A percentile compares a stretch with the other conserved stretches of the same genome.
These are phyloP conservation scores for Metarhizium humberi DNA, from an alignment of 2,329 filamentous ascomycete genomes.

Conservation along the genomic window DNA sequence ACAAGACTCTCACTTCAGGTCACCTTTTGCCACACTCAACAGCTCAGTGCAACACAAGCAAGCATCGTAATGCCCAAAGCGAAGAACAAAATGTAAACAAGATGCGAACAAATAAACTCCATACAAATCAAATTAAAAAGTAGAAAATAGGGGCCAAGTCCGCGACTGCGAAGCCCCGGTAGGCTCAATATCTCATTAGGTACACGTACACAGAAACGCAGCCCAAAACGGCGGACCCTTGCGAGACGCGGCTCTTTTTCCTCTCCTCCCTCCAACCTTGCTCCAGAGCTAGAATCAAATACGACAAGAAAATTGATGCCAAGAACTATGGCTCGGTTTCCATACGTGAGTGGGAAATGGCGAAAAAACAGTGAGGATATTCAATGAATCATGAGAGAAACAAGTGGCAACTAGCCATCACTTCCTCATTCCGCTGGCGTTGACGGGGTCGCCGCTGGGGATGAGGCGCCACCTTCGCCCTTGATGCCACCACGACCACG, in stretches of 20 bases:
- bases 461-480: constrained; percentile 47
- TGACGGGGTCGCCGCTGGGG: constrained; percentile 42
- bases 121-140: constrained; percentile 21
- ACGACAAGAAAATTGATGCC: constrained; percentile 6
- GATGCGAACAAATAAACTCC: constrained; percentile 15
- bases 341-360: constrained; percentile 1
- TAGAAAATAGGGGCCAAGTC: constrained; percentile 14
- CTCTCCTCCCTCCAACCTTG: constrained; percentile 7
- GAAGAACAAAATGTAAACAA: background rate
- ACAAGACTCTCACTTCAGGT: background rate
- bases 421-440: constrained; percentile 27
- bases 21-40: background rate
- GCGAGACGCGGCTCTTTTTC: constrained; percentile 7
- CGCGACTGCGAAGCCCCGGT: constrained; percentile 16
- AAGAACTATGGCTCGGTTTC: background rate
- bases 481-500: constrained; percentile 48
- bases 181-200: constrained; percentile 26
- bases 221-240: constrained; percentile 2
- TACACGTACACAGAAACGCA: constrained; percentile 21
- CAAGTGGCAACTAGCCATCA: background rate
- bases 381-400: background rate
- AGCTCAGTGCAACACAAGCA: background rate
- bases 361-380: background rate
- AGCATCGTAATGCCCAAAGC: background rate
- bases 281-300: constrained; percentile 13